A percentile compares a stretch with the other conserved stretches of the same genome.
phyloP scores from a whole-genome alignment of 306 rosid genomes.

The Casuarina glauca region DNA sequence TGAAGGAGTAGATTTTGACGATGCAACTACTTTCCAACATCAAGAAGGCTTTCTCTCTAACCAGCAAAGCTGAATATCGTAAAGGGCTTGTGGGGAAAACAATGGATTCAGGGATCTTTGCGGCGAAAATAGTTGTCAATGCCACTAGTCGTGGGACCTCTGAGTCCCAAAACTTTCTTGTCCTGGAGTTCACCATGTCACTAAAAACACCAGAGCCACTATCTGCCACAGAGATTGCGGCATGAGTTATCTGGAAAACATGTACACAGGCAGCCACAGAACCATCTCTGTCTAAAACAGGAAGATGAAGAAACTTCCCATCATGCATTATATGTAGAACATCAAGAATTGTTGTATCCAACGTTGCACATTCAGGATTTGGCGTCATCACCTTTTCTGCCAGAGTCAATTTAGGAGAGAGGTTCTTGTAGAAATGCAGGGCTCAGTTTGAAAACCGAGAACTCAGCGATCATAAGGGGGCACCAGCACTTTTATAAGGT shows the following conservation, averaged over 20 bases:
- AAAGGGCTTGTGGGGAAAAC: conserved; percentile 54
- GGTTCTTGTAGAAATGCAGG: too few species aligned
- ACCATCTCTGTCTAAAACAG: conserved; percentile 87
- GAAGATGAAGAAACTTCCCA: conserved; percentile 84
- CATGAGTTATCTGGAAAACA: conserved; percentile 88
- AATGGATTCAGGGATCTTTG: conserved; percentile 80
- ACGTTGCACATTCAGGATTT: conserved; percentile 80
- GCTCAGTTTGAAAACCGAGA: too few species aligned
- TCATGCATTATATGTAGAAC: too few species aligned
- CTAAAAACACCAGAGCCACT: conserved; percentile 11
- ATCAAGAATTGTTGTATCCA: conserved; percentile 59
- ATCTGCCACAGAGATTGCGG: conserved; percentile 87
- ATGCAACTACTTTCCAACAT: too few species aligned
- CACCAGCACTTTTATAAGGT: too few species aligned
- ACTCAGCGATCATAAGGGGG: too few species aligned
- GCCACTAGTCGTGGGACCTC: too few species aligned
- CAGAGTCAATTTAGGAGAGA: conserved; percentile 58
- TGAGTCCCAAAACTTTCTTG: conserved; percentile 97
- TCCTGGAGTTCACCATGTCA: conserved; percentile 78
- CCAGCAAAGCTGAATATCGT: too few species aligned
- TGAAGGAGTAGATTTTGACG: too few species aligned
- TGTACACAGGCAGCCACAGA: conserved; percentile 72
- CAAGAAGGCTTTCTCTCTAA: too few species aligned
- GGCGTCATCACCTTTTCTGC: conserved; percentile 94
- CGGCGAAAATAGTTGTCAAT: conserved; percentile 39